A percentile compares a stretch with the other conserved stretches of the same genome.
These are phyloP conservation scores for Alisma plantagoaquatica DNA, from an alignment of 106 monocot species.

Conservation along the genomic window DNA sequence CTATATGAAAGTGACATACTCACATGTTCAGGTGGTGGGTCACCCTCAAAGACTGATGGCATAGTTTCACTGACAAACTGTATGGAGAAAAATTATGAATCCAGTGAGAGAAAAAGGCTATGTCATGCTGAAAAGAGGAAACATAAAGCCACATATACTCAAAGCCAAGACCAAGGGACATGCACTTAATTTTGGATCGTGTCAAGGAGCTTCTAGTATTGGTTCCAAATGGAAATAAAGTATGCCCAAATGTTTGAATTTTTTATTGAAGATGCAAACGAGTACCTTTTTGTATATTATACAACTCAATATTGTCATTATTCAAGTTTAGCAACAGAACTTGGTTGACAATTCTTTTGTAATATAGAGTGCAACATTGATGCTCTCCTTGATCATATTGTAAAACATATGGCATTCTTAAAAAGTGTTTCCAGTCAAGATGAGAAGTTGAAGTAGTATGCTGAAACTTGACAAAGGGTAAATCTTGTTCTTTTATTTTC, in stretches of 20 bases:
- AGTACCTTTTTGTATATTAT: not conserved
- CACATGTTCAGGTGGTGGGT: conserved; percentile 11
- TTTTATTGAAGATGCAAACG: not conserved
- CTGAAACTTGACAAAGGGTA: conserved; percentile 22
- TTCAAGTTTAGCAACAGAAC: conserved; percentile 3
- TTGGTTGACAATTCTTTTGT: not conserved
- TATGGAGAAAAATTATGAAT: not conserved
- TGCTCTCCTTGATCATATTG: conserved; percentile 53
- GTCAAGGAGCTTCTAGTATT: conserved; percentile 72
- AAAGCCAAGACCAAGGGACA: conserved; percentile 73
- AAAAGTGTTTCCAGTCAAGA: conserved; percentile 45
- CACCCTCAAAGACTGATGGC: conserved; percentile 17
- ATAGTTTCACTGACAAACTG: conserved; percentile 3
- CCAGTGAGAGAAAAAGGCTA: conserved; percentile 5
- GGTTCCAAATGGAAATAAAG: conserved; percentile 75
- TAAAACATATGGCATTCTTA: conserved; percentile 80
- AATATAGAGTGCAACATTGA: conserved; percentile 95
- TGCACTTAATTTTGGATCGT: conserved; percentile 87
- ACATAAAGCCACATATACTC: conserved; percentile 8
- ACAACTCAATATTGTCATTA: not conserved
- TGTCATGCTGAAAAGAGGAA: conserved; percentile 17
- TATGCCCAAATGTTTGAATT: conserved; percentile 4
- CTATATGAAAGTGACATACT: conserved; percentile 3
- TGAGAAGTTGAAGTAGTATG: conserved; percentile 47
- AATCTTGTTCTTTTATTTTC: not conserved